phyloP scores from a whole-genome alignment of 345 rosid genomes.

The Brassica rapa region DNA sequence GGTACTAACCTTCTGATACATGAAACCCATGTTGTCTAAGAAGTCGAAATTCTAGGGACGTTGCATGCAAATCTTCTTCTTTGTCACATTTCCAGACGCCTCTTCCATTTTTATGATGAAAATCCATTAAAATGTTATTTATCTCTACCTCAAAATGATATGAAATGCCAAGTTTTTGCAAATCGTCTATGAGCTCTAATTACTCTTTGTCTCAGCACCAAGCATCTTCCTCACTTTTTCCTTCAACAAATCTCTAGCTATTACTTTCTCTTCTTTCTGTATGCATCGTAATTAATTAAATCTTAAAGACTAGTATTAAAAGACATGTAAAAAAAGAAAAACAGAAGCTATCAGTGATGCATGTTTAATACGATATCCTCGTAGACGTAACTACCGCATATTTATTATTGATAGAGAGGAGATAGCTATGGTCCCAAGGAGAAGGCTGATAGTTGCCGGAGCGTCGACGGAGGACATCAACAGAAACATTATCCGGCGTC shows the following conservation, averaged over 20 bases:
- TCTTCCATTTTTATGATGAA: background rate
- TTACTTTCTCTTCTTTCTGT: background rate
- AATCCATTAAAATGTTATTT: slow-evolving; percentile 7
- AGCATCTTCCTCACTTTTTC: slow-evolving; percentile 18
- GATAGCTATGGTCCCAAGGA: slow-evolving; percentile 24
- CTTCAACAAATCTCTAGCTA: slow-evolving; percentile 11
- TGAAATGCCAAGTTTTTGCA: slow-evolving; percentile 38
- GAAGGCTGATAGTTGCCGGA: slow-evolving; percentile 39
- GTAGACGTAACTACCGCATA: slow-evolving; percentile 9
- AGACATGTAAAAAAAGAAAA: too few species aligned
- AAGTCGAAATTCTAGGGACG: slow-evolving; percentile 38
- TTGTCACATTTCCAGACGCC: background rate
- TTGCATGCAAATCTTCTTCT: background rate
- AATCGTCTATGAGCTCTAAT: slow-evolving; percentile 21
- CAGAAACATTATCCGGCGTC: background rate
- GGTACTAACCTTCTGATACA: slow-evolving; percentile 30
- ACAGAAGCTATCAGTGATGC: too few species aligned
- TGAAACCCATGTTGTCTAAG: slow-evolving; percentile 40
- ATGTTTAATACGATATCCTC: too few species aligned
- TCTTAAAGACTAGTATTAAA: background rate
- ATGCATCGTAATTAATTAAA: background rate
- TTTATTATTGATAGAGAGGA: slow-evolving; percentile 18
- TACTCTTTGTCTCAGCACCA: background rate
- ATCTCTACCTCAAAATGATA: slow-evolving; percentile 50
- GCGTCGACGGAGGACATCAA: slow-evolving; percentile 8